Conservation (phyloP, 805 yeast genomes). For the Scheffersomyces amazonensis region DNA sequence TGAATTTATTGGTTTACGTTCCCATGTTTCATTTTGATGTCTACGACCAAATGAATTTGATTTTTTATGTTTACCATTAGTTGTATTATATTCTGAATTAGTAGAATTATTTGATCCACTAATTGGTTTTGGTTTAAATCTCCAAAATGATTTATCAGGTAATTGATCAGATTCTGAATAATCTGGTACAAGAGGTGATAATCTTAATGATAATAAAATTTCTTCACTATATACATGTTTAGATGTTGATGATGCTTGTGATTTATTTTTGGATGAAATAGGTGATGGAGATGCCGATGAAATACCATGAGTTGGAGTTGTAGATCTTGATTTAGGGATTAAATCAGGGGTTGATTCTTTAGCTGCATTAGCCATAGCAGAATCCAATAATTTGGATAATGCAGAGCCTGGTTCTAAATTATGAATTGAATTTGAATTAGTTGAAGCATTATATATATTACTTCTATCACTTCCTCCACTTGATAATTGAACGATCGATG, state of each 20-base stretch:
- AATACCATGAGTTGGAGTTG: conserved; percentile 11
- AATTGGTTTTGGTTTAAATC: conserved; percentile 22
- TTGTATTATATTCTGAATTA: conserved; percentile 6
- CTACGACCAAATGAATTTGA: conserved; percentile 14
- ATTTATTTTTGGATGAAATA: neutral
- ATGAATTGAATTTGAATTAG: conserved; percentile 2
- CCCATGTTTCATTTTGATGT: conserved; percentile 26
- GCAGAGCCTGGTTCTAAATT: conserved; percentile 32
- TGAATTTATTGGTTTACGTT: conserved; percentile 19
- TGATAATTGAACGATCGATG: conserved; percentile 25
- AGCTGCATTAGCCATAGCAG: conserved; percentile 48
- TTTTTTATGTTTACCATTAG: conserved; percentile 12
- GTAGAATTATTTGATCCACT: neutral
- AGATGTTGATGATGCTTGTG: neutral
- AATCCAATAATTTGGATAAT: conserved; percentile 39
- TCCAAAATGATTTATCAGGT: conserved; percentile 52
- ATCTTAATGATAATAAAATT: conserved; percentile 25
- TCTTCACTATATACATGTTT: conserved; percentile 8
- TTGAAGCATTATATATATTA: neutral
- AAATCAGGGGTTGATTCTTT: conserved; percentile 40
- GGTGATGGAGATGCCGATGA: neutral
- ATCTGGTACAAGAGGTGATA: conserved; percentile 32
- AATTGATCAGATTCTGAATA: conserved; percentile 28
- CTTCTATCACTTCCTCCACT: neutral
- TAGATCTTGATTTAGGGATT: conserved; percentile 6